Base-by-base conservation (phyloP, 495 filamentous ascomycete species). In the Aspergillus haitiensis region DNA sequence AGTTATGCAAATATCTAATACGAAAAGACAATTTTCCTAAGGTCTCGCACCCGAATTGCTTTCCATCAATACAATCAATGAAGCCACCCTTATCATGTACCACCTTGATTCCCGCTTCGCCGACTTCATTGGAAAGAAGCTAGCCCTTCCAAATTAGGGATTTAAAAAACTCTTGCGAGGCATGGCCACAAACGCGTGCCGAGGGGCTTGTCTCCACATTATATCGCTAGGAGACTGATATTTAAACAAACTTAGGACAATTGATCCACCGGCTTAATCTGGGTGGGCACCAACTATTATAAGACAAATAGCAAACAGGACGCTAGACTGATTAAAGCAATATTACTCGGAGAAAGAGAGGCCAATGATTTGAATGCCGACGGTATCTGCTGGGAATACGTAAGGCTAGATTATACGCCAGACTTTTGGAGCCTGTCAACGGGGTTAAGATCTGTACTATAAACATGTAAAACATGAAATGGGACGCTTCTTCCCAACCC, bases 351-450 rank as follows among this genome's bases (percentile, higher is more conserved):
- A 53, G 48, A 34, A 54, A 52, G 35, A 55, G 45, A 42, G 57
- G 56, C 13, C 16, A 51, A 51, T 42, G 35, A 60, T 44, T 46
- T 13, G 31, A 61, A 18, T 42, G 45, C 44, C 44, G 39, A 32
- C 48, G 6, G 60, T 47, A 39, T 55, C 49, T 40, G 56, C 53
- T 53, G 66, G 67, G 71, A 67, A 68, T 5, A 51, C 55, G 66
- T 67, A 70, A 66, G 67, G 67, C 67, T 60, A 64, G 67, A 67
- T 64, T 61, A 64, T 55, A 64, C 59, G 62, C 48, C 11, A 63
- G 60, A 62, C 64, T 62, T 66, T 62, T 70, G 66, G 36, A 49
- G 44, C 39, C 54, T 44, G 57, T 42, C 59, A 54, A 66, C 46
- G 31, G 42, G 57, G 55, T 55, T 60, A 60, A 63, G 62, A 58